phyloP scores from a whole-genome alignment of 495 filamentous ascomycete genomes.

The Barbatosphaeria neglecta region DNA sequence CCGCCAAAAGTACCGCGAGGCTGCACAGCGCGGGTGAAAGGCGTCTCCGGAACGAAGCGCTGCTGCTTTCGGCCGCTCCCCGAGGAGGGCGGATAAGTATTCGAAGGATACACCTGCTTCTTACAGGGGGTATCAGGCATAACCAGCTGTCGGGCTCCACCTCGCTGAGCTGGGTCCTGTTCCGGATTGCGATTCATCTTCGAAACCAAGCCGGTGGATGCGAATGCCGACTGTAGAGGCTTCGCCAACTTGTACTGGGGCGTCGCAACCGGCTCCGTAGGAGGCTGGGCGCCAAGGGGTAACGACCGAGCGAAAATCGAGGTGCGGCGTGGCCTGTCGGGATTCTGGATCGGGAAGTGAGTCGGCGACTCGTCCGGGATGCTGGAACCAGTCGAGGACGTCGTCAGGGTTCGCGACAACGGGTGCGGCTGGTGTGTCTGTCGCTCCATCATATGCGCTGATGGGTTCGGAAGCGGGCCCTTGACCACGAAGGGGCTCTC shows the following conservation, averaged over 20 bases:
- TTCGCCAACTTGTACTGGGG: slow-evolving; percentile 76
- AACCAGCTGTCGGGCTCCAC: slow-evolving; percentile 7
- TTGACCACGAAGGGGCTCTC: slow-evolving; percentile 53
- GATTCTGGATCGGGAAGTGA: slow-evolving; percentile 46
- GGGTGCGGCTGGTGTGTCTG: slow-evolving; percentile 58
- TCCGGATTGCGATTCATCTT: slow-evolving; percentile 59
- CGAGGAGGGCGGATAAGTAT: slow-evolving; percentile 46
- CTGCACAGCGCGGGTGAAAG: slow-evolving; percentile 48
- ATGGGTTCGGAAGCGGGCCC: slow-evolving; percentile 40
- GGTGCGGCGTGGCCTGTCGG: slow-evolving; percentile 28
- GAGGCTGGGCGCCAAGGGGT: slow-evolving; percentile 48
- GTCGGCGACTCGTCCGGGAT: slow-evolving; percentile 65
- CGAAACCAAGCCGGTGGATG: slow-evolving; percentile 87
- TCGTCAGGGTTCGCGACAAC: slow-evolving; percentile 70
- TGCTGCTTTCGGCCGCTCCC: slow-evolving; percentile 37
- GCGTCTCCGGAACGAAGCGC: slow-evolving; percentile 39
- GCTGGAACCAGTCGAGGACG: slow-evolving; percentile 73
- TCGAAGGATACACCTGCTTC: slow-evolving; percentile 53
- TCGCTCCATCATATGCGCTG: slow-evolving; percentile 36
- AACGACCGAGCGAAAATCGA: slow-evolving; percentile 73
- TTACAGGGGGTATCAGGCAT: slow-evolving; percentile 97
- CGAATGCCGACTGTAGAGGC: slow-evolving; percentile 76
- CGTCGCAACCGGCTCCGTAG: slow-evolving; percentile 56
- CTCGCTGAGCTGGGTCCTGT: slow-evolving; percentile 41
- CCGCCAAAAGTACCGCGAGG: slow-evolving; percentile 48